Evolutionary conservation across 1,139 yeast genomes (phyloP).

Genomic region (Geotrichum europaeum): DNA sequence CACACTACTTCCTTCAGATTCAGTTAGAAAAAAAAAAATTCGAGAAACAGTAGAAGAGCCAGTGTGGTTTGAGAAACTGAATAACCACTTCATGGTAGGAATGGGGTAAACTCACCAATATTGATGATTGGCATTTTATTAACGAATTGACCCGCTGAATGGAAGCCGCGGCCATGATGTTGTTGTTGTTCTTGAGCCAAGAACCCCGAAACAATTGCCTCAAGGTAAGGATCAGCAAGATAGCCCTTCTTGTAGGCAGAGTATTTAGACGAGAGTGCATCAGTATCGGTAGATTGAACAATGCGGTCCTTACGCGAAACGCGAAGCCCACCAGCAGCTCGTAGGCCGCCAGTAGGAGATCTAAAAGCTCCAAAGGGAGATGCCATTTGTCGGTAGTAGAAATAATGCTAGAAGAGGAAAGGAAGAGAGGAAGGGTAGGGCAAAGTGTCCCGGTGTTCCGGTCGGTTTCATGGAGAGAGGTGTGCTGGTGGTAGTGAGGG

Average conservation of each 20-base stretch:
- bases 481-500: not conserved
- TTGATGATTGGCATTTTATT: constrained; percentile 73
- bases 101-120: constrained; percentile 32
- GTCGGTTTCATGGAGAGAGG: not conserved
- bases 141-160: constrained; percentile 27
- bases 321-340: constrained; percentile 1
- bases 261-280: constrained; percentile 71
- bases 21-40: not conserved
- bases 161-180: constrained; percentile 20
- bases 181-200: constrained; percentile 20
- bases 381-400: not conserved
- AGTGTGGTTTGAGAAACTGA: not conserved
- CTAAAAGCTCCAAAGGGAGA: constrained; percentile 6
- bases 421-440: not conserved
- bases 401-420: not conserved
- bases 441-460: not conserved
- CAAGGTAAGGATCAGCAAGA: constrained; percentile 48
- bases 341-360: not conserved
- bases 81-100: not conserved
- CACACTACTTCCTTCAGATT: constrained; percentile 64
- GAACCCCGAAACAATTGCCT: constrained; percentile 34
- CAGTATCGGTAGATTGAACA: constrained; percentile 71
- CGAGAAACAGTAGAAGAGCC: not conserved
- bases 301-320: constrained; percentile 39
- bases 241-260: constrained; percentile 54